A percentile compares a stretch with the other conserved stretches of the same genome.
phyloP scores from a whole-genome alignment of 768 basidiomycete species.

The Austroboletus eburneus region DNA sequence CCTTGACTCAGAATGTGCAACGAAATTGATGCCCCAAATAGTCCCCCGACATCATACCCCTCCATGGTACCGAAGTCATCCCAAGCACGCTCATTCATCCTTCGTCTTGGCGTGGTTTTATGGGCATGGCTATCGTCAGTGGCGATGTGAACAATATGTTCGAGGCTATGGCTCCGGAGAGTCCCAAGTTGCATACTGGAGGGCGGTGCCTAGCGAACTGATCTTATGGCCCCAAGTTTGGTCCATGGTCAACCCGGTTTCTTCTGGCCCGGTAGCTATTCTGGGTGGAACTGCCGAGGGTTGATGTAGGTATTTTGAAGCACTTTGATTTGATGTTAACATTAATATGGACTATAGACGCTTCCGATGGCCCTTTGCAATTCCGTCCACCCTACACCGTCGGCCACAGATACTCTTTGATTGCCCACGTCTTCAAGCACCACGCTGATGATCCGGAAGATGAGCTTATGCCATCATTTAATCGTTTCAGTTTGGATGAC shows the following conservation, averaged over 20 bases:
- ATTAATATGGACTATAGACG: slow-evolving; percentile 1
- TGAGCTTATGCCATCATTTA: background rate
- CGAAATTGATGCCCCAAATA: background rate
- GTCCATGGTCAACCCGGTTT: background rate
- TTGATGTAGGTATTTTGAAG: background rate
- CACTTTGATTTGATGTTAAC: background rate
- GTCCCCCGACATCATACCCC: too few relatives aligned
- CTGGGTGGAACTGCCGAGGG: background rate
- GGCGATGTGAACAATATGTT: slow-evolving; percentile 5
- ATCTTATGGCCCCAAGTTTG: slow-evolving; percentile 7
- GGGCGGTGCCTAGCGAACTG: slow-evolving; percentile 5
- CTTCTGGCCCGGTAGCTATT: slow-evolving; percentile 1
- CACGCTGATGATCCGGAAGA: background rate
- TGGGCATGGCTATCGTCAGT: slow-evolving; percentile 5
- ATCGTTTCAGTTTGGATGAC: background rate
- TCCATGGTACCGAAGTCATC: background rate
- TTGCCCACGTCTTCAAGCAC: slow-evolving; percentile 6
- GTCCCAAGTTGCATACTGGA: background rate
- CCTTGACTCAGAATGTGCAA: background rate
- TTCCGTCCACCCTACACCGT: slow-evolving; percentile 8
- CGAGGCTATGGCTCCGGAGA: slow-evolving; percentile 3
- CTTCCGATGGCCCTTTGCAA: background rate
- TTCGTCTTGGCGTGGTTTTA: slow-evolving; percentile 3
- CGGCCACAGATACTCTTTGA: slow-evolving; percentile 5
- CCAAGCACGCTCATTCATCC: background rate